Conservation (phyloP, 106 monocot genomes). For the Apostasia shenzhenica region DNA sequence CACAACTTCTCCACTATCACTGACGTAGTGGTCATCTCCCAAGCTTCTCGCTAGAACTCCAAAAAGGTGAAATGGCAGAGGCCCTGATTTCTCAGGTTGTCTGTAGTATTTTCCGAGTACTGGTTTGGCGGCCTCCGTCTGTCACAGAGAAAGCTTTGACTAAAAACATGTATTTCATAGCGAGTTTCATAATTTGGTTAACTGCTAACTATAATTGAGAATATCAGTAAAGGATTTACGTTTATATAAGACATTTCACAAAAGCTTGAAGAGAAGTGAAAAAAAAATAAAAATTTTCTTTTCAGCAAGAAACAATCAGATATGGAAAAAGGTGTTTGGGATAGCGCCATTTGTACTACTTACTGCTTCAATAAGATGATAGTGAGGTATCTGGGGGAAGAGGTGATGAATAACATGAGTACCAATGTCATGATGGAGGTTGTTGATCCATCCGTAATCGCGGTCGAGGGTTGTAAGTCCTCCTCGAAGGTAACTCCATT, state of each 20-base stretch:
- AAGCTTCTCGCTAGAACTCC: slow-evolving; percentile 51
- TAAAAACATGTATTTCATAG: no score
- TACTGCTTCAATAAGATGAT: slow-evolving; percentile 79
- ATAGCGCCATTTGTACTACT: slow-evolving; percentile 10
- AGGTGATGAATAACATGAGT: slow-evolving; percentile 97
- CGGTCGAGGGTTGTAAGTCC: slow-evolving; percentile 75
- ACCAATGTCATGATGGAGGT: slow-evolving; percentile 87
- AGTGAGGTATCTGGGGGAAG: slow-evolving; percentile 92
- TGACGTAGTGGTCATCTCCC: slow-evolving; percentile 66
- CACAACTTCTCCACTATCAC: slow-evolving; percentile 66
- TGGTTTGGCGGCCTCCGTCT: slow-evolving; percentile 68
- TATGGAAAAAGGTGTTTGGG: background rate
- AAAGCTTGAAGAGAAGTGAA: background rate
- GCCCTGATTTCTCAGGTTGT: slow-evolving; percentile 69
- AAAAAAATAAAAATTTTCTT: background rate
- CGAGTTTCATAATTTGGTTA: no score
- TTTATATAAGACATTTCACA: background rate
- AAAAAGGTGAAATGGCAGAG: slow-evolving; percentile 65
- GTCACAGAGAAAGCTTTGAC: slow-evolving; percentile 9
- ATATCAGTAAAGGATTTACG: background rate
- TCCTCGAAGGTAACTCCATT: slow-evolving; percentile 90
- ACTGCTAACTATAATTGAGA: no score
- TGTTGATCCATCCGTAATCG: slow-evolving; percentile 89
- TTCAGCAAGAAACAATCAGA: background rate
- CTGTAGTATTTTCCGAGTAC: slow-evolving; percentile 83